A percentile compares a stretch with the other conserved stretches of the same genome.
Evolutionary conservation across 495 filamentous ascomycete species (phyloP).

Genomic region (Hypoxylon cercidicola): DNA sequence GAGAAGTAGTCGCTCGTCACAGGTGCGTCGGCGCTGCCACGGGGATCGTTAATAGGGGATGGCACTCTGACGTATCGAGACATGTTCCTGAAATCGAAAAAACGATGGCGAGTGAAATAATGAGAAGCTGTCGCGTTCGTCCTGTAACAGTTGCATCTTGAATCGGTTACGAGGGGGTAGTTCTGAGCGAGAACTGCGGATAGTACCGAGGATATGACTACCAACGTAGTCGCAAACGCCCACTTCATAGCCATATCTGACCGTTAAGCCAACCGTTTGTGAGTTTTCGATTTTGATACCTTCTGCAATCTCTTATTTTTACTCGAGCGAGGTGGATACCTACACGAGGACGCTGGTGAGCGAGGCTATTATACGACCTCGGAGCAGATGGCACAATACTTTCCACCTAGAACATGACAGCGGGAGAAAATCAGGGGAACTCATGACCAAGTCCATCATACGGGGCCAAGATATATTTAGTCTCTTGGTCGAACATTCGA

Average conservation of each 20-base stretch:
- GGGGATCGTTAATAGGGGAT: conserved; percentile 44
- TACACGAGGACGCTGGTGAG: conserved; percentile 2
- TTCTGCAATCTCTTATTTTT: background rate
- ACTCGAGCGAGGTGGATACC: background rate
- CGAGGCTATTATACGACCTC: conserved; percentile 15
- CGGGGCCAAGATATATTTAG: conserved; percentile 9
- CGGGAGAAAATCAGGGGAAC: conserved; percentile 5
- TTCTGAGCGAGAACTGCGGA: conserved; percentile 30
- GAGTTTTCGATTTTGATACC: background rate
- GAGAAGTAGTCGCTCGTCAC: conserved; percentile 54
- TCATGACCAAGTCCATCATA: conserved; percentile 12
- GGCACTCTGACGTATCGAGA: conserved; percentile 52
- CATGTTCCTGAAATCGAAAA: conserved; percentile 73
- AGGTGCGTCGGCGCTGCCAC: conserved; percentile 43
- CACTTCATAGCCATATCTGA: conserved; percentile 6
- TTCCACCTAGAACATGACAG: conserved; percentile 6
- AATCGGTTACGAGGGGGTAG: conserved; percentile 55
- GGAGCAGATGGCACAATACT: conserved; percentile 1
- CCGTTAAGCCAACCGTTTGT: conserved; percentile 8
- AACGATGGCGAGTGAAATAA: conserved; percentile 72
- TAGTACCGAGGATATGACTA: conserved; percentile 25
- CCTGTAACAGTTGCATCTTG: conserved; percentile 59
- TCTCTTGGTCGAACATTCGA: conserved; percentile 19
- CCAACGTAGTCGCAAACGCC: conserved; percentile 17
- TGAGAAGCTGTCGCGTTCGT: conserved; percentile 58